Evolutionary conservation across 75 land plant genomes (phyloP), one percentile per base, ranked within the genome.

Genomic region (Pinus albicaulis): DNA sequence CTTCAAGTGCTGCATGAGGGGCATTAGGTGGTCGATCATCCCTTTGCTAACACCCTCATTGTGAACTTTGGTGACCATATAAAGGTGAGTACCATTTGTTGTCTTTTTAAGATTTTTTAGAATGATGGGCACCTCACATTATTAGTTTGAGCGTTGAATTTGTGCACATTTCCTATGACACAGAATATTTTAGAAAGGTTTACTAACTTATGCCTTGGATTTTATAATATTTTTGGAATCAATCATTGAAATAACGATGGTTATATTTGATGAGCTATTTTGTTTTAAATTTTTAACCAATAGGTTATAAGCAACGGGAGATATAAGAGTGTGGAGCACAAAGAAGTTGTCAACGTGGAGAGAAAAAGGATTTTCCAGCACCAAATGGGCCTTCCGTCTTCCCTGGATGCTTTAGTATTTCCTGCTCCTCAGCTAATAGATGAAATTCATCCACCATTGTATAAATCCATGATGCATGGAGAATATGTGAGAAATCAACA

Each of bases 231-330:
- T 31, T 31, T 31, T 31, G 31, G 2, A 31, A 31, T 31, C 31
- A 31, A 31, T 31, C 2, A 31, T 31, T 31, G 31, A 1, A 31
- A 31, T 31, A 31, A 31, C 1, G 2, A 31, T 31, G 1, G 31
- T 2, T 31, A 1, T 1, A 31, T 31, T 28, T 31, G 31, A 31
- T 31, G 31, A 31, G 31, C 31, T 31, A 31, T 31, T 31, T 31
- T 31, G 31, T 31, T 1, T 31, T 0, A 31, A 31, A 31, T 31
- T 31, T 31, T 31, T 31, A 2, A 31, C 31, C 31, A 31, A 31
- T 2, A 92, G 95, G 84, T 90, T 60, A 38, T 90, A 24, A 93
- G 89, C 90, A 93, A 93, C 83, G 90, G 92, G 16, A 87, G 64
- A 79, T 91, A 89, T 81, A 89, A 86, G 82, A 93, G 96, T 59